Conservation (phyloP, 257 asterid genomes). For the Solanum habrochaites region DNA sequence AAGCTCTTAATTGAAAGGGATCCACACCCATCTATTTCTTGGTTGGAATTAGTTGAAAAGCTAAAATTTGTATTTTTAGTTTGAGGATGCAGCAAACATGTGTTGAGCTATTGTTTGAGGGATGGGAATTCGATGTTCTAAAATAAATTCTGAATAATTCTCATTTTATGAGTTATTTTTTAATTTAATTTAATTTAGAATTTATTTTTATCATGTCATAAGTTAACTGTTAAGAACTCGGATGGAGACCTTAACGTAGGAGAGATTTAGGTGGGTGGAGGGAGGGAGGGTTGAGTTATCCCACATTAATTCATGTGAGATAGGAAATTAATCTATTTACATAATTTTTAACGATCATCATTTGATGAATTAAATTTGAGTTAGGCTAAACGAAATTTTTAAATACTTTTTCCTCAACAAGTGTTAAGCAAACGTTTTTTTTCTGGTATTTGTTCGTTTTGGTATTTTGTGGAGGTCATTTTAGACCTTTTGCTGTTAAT, state of each 20-base stretch:
- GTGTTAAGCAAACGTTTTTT: background rate
- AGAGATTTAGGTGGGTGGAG: background rate
- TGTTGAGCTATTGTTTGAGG: background rate
- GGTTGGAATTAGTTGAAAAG: background rate
- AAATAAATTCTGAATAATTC: background rate
- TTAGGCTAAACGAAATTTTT: background rate
- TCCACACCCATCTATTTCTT: background rate
- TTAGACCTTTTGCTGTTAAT: background rate
- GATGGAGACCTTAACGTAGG: background rate
- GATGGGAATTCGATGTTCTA: accelerated
- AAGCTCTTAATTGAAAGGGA: background rate
- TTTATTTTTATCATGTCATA: background rate
- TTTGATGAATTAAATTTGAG: background rate
- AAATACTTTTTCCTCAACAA: background rate
- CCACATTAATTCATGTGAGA: background rate
- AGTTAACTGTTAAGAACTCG: background rate
- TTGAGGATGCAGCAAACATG: background rate
- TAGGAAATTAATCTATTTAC: background rate
- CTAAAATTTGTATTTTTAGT: background rate
- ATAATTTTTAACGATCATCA: background rate
- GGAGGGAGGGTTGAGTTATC: background rate
- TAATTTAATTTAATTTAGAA: background rate
- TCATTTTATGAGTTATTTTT: background rate
- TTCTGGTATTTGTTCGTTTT: background rate
- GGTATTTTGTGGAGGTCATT: background rate